Conservation (phyloP, 1,139 yeast species). For the Candida mesenterica region DNA sequence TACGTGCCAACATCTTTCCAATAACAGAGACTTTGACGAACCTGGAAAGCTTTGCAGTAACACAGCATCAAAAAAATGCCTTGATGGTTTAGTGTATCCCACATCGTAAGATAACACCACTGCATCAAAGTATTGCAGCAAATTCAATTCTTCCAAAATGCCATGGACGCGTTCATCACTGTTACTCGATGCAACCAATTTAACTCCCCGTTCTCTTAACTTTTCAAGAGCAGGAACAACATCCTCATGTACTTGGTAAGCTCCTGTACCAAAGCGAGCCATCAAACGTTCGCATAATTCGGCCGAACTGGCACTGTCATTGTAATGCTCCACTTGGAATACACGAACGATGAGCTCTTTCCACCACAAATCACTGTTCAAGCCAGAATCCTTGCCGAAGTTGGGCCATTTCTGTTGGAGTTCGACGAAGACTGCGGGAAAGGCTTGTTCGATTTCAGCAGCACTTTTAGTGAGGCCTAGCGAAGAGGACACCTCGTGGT, state of each 20-base stretch:
- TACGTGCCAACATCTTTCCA: slow-evolving; percentile 53
- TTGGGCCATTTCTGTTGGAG: slow-evolving; percentile 47
- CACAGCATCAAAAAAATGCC: slow-evolving; percentile 45
- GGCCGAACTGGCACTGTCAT: slow-evolving; percentile 17
- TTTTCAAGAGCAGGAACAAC: slow-evolving; percentile 45
- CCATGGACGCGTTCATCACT: slow-evolving; percentile 53
- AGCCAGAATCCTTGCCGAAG: slow-evolving; percentile 50
- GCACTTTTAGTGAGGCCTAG: slow-evolving; percentile 41
- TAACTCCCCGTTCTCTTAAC: slow-evolving; percentile 30
- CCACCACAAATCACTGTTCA: slow-evolving; percentile 58
- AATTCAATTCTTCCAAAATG: slow-evolving; percentile 46
- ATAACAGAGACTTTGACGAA: slow-evolving; percentile 7
- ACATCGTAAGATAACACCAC: slow-evolving; percentile 56
- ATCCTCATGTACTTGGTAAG: slow-evolving; percentile 55
- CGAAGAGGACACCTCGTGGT: slow-evolving; percentile 43
- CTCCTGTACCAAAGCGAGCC: slow-evolving; percentile 46
- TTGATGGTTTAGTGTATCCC: slow-evolving; percentile 52
- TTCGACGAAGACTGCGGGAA: slow-evolving; percentile 28
- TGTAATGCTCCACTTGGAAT: slow-evolving; percentile 32
- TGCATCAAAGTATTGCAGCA: slow-evolving; percentile 37
- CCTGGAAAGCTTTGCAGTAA: slow-evolving; percentile 13
- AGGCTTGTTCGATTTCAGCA: slow-evolving; percentile 25
- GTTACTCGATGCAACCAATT: slow-evolving; percentile 53
- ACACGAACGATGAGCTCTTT: slow-evolving; percentile 41
- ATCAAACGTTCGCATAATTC: slow-evolving; percentile 40